Percentiles rank a stretch among this genome's conserved stretches.
These are phyloP conservation scores for Saksenaea vasiformis DNA, from an alignment of 371 early-diverging fungal genomes.

Conservation along the genomic window DNA sequence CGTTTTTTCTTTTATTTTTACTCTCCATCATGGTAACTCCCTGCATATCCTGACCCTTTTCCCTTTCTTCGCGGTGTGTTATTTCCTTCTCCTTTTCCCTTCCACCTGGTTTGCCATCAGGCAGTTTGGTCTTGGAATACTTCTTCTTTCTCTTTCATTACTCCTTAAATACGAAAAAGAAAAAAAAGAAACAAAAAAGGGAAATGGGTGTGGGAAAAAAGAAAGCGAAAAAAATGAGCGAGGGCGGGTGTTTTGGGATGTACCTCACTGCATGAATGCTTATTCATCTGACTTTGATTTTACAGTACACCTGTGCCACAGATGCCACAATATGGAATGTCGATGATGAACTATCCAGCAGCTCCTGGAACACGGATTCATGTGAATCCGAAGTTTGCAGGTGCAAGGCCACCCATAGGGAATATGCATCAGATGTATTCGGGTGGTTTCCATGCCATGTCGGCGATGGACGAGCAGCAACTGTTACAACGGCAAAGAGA, in stretches of 20 bases:
- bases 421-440: neutral
- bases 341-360: conserved; percentile 2
- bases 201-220: neutral
- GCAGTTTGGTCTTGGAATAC: neutral
- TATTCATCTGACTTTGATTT: conserved; percentile 4
- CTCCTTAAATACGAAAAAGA: neutral
- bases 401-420: neutral
- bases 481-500: neutral
- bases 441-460: neutral
- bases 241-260: conserved; percentile 2
- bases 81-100: neutral
- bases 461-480: neutral
- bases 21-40: conserved; percentile 3
- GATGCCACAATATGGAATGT: neutral
- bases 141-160: neutral
- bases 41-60: neutral
- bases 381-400: neutral
- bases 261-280: neutral
- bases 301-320: conserved; percentile 2
- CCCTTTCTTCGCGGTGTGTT: neutral
- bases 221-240: neutral
- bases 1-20: neutral
- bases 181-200: neutral
- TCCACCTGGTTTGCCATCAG: conserved; percentile 3
- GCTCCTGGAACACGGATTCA: neutral